These are phyloP conservation scores for Trifolium subterraneum DNA, from an alignment of 306 rosid species.

Conservation along the genomic window DNA sequence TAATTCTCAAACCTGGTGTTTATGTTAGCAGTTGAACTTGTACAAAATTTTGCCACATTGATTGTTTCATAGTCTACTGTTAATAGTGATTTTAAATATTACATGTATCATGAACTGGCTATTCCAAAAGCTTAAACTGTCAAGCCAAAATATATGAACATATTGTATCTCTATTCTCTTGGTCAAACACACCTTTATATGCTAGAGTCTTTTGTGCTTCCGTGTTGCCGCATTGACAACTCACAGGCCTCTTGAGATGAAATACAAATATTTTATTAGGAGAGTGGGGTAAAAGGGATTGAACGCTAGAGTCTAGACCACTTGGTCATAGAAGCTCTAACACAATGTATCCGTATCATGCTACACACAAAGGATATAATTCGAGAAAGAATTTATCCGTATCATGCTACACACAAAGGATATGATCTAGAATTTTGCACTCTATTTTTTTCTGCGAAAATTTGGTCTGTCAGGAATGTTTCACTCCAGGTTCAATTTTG, in stretches of 20 bases:
- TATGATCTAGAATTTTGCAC: neutral
- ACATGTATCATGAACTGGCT: neutral
- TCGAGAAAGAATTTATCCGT: neutral
- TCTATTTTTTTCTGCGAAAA: neutral
- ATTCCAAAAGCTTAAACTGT: conserved; percentile 6
- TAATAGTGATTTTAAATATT: conserved; percentile 1
- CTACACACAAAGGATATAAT: neutral
- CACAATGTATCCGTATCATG: too few relatives aligned
- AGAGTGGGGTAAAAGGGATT: neutral
- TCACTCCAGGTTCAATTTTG: neutral
- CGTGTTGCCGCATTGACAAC: neutral
- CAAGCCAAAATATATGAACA: neutral
- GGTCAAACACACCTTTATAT: neutral
- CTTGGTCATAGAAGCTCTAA: too few relatives aligned
- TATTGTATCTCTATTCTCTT: neutral
- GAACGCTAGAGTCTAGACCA: neutral
- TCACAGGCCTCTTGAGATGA: neutral
- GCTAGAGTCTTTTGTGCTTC: neutral
- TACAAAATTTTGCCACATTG: neutral
- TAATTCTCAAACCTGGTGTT: too few relatives aligned
- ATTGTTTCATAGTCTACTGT: neutral
- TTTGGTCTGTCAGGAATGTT: neutral
- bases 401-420: neutral
- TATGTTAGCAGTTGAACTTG: too few relatives aligned
- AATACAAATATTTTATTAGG: neutral